These are phyloP conservation scores for Moesziomyces sp. DNA, from an alignment of 1,284 basidiomycete species.

Conservation along the genomic window DNA sequence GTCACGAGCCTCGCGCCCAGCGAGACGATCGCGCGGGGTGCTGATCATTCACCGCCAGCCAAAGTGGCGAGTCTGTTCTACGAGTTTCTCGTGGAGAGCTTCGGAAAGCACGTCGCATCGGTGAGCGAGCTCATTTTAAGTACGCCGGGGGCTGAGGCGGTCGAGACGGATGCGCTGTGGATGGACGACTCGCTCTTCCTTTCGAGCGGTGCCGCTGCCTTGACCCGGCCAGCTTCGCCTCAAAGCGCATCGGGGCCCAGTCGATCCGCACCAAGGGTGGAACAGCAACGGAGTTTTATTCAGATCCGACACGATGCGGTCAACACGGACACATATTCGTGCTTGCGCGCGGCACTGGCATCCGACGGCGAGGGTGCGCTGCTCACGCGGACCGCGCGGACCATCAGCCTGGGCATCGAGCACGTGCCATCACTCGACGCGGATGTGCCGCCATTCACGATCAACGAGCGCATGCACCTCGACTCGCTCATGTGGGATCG, in stretches of 20 bases:
- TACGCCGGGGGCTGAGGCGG: conserved; percentile 5
- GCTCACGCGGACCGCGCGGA: conserved; percentile 27
- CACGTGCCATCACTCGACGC: conserved; percentile 14
- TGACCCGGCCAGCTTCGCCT: conserved; percentile 18
- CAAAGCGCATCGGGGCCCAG: not conserved
- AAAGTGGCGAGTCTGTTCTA: conserved; percentile 27
- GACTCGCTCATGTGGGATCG: conserved; percentile 50
- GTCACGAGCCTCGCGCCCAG: conserved; percentile 30
- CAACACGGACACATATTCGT: conserved; percentile 40
- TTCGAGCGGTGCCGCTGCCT: conserved; percentile 27
- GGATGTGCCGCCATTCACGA: conserved; percentile 17
- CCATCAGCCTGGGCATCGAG: conserved; percentile 36
- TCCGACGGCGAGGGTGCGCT: conserved; percentile 44
- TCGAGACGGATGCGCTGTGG: conserved; percentile 26
- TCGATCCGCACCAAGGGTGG: conserved; percentile 6
- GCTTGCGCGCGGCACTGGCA: conserved; percentile 36
- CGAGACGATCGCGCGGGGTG: conserved; percentile 25
- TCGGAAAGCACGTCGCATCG: conserved; percentile 19
- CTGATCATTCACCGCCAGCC: conserved; percentile 23
- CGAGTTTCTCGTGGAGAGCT: conserved; percentile 35
- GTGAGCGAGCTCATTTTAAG: conserved; percentile 16
- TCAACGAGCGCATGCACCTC: conserved; percentile 40
- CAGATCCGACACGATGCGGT: conserved; percentile 41
- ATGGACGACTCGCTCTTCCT: conserved; percentile 27
- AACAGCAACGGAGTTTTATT: conserved; percentile 24